phyloP scores from a whole-genome alignment of 2,329 filamentous ascomycete genomes.

The Neofusicoccum cordaticola region DNA sequence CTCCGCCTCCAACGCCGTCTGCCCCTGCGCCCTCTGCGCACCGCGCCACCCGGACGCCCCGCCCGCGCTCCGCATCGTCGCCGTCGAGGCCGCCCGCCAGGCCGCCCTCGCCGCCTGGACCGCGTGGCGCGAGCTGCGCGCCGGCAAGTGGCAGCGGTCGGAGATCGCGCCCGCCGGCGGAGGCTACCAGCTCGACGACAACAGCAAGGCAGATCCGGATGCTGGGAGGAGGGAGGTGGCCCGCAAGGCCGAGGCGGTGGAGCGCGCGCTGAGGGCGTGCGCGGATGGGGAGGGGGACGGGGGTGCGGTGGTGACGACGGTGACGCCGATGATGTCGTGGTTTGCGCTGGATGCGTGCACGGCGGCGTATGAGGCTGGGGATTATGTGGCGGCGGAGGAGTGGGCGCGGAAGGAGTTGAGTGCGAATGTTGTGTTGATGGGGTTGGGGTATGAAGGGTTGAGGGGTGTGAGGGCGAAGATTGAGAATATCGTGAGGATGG shows the following conservation, averaged over 20 bases:
- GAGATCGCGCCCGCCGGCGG: not conserved
- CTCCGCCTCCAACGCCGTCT: not conserved
- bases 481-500: too few relatives aligned
- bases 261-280: too few relatives aligned
- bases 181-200: not conserved
- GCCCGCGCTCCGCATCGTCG: not conserved
- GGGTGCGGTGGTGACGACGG: too few relatives aligned
- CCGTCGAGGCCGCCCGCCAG: not conserved
- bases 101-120: not conserved
- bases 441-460: not conserved
- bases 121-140: not conserved
- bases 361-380: not conserved
- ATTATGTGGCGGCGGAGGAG: not conserved
- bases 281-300: too few relatives aligned
- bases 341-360: not conserved
- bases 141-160: not conserved
- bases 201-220: not conserved
- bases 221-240: not conserved
- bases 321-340: not conserved
- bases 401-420: not conserved
- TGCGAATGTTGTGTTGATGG: not conserved
- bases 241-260: too few relatives aligned
- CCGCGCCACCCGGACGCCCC: not conserved
- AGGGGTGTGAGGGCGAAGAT: too few relatives aligned
- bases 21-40: not conserved